Conservation (phyloP, 768 basidiomycete species). For the Boletus tylopilopsis region DNA sequence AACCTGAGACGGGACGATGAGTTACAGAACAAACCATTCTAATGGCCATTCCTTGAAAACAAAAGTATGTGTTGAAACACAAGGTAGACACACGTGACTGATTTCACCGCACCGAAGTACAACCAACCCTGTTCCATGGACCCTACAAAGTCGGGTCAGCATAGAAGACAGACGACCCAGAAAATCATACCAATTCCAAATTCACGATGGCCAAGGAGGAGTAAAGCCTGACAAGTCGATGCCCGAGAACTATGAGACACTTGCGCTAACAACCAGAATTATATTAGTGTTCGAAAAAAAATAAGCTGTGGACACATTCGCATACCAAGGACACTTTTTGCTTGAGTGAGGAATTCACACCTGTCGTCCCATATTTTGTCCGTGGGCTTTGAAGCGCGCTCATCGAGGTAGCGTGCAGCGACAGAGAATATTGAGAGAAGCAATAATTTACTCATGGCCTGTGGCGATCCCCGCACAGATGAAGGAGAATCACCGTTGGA, state of each 20-base stretch:
- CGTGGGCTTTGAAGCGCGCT: slow-evolving; percentile 39
- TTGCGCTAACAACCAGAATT: slow-evolving; percentile 40
- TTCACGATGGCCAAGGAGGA: slow-evolving; percentile 79
- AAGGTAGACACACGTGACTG: background rate
- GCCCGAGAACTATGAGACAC: slow-evolving; percentile 65
- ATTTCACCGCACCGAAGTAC: slow-evolving; percentile 53
- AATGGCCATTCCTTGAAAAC: slow-evolving; percentile 57
- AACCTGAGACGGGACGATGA: background rate
- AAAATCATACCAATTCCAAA: slow-evolving; percentile 66
- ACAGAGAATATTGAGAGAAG: slow-evolving; percentile 81
- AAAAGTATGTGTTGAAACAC: slow-evolving; percentile 1
- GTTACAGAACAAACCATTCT: slow-evolving; percentile 51
- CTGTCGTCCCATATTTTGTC: slow-evolving; percentile 73
- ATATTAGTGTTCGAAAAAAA: background rate
- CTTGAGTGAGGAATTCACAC: slow-evolving; percentile 57
- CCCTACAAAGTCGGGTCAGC: slow-evolving; percentile 30
- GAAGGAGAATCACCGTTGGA: slow-evolving; percentile 10
- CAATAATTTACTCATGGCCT: slow-evolving; percentile 63
- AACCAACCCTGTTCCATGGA: slow-evolving; percentile 86
- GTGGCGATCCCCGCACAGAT: slow-evolving; percentile 45
- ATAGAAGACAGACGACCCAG: background rate
- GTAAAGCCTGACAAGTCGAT: slow-evolving; percentile 76
- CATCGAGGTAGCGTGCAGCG: slow-evolving; percentile 67
- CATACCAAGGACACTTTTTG: slow-evolving; percentile 62
- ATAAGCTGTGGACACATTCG: background rate